Evolutionary conservation across 768 basidiomycete species (phyloP), one percentile per base, ranked within the genome.

Genomic region (Kwoniella sp.): DNA sequence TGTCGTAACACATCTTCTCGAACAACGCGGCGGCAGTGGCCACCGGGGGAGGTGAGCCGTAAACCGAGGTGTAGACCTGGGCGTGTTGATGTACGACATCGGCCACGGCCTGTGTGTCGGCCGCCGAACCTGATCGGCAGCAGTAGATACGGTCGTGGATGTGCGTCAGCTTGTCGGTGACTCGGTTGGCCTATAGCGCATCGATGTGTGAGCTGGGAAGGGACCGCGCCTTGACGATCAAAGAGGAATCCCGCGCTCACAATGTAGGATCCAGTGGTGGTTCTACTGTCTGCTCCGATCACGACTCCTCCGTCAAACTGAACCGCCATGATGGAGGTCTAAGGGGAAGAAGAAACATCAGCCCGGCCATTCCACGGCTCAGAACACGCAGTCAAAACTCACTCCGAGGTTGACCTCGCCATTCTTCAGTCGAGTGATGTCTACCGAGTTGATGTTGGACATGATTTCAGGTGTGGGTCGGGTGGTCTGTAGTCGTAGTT

Each of bases 251-350:
- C n/a, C n/a, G n/a, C n/a, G n/a, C 84, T 58, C 73, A 91, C 93
- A 72, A 95, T 93, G 76, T 95, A 98, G 77, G 84, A 85, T 60
- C 93, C 95, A 6, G 89, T 92, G 0, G 95, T 96, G 55, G 93
- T 99, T 54, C 93, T 82, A 81, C 86, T 88, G 78, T 99, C 95
- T 60, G 95, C 95, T 36, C 95, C 95, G 56, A 98, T 83, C 63
- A 99, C 84, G 53, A 99, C 95, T 32, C 95, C 95, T 26, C 83
- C 84, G 28, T 89, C 80, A 78, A 99, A 99, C 67, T 91, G 89
- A 58, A 98, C 92, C 47, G 95, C 93, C 92, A 96, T 96, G 74
- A 99, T 98, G 36, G 93, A 96, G 50, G 93, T 99, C 89, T 96
- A 65, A 23, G 22, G 32, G 27, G 40, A 23, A n/a, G 31, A 22